phyloP scores from a whole-genome alignment of 2,329 filamentous ascomycete species.

The Trichoderma koningiopsis region DNA sequence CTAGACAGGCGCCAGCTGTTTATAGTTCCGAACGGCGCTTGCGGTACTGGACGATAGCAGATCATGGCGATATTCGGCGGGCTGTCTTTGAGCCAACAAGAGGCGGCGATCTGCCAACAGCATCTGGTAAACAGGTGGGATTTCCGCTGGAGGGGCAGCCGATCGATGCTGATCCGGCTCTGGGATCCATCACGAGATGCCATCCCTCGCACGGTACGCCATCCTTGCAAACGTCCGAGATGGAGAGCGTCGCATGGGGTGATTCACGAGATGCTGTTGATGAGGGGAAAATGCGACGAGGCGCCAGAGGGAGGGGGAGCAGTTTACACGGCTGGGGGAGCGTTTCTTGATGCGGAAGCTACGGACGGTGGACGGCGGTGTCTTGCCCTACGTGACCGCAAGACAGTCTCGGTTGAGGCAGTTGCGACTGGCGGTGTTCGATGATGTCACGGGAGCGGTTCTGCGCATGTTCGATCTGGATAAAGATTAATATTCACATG shows the following conservation, averaged over 20 bases:
- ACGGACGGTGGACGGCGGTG: not conserved
- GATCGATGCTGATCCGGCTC: constrained; percentile 10
- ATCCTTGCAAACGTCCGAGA: not conserved
- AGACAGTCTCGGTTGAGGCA: not conserved
- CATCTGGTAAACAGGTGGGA: not conserved
- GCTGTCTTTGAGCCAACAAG: constrained; percentile 3
- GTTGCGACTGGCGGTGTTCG: not conserved
- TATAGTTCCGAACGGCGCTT: constrained; percentile 18
- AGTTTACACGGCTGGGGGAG: not conserved
- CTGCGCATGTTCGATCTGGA: not conserved
- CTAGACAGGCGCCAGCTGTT: constrained; percentile 1
- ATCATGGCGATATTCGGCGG: constrained; percentile 13
- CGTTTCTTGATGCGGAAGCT: constrained; percentile 12
- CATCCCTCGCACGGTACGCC: constrained; percentile 3
- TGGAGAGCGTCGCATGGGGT: not conserved
- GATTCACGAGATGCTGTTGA: not conserved
- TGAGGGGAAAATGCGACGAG: not conserved
- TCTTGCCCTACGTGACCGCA: not conserved
- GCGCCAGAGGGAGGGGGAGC: not conserved
- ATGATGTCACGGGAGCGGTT: not conserved
- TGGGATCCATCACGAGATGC: constrained; percentile 15
- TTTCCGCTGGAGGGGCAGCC: not conserved
- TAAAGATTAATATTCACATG: not conserved
- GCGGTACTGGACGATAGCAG: not conserved
- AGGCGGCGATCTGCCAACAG: constrained; percentile 6